Evolutionary conservation across 306 rosid species (phyloP).

Genomic region (Luffa aegyptiaca): DNA sequence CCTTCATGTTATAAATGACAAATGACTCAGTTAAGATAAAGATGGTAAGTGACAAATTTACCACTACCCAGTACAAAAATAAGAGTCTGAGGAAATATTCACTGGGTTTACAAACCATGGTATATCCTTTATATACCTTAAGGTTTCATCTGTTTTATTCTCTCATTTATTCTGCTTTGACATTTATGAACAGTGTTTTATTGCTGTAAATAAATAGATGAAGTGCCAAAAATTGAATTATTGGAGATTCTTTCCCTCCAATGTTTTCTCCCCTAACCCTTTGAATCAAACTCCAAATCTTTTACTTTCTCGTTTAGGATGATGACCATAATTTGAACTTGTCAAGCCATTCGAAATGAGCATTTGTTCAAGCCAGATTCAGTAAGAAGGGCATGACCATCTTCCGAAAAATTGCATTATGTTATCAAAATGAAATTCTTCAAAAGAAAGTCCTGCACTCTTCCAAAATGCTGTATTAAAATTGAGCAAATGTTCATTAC

Average conservation of each 20-base stretch:
- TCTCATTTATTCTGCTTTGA: background rate
- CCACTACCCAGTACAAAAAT: background rate
- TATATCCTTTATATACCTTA: background rate
- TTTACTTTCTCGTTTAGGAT: background rate
- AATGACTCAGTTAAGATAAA: background rate
- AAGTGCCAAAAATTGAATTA: background rate
- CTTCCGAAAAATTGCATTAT: background rate
- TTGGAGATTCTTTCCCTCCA: background rate
- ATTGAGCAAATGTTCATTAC: background rate
- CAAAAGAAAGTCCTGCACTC: background rate
- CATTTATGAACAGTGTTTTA: background rate
- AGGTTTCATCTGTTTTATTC: background rate
- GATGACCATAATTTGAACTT: background rate
- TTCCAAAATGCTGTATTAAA: background rate
- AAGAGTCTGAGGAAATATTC: background rate
- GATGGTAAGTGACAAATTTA: background rate
- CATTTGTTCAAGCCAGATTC: background rate
- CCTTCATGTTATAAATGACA: conserved; percentile 20
- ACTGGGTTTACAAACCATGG: background rate
- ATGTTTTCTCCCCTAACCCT: background rate
- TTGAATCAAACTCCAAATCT: background rate
- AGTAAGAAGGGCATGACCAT: background rate
- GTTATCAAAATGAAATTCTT: background rate
- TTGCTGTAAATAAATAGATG: background rate
- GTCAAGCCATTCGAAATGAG: background rate